A percentile compares a stretch with the other conserved stretches of the same genome.
phyloP scores from a whole-genome alignment of 148 eudicot species.

The Heliamphora exappendiculata region DNA sequence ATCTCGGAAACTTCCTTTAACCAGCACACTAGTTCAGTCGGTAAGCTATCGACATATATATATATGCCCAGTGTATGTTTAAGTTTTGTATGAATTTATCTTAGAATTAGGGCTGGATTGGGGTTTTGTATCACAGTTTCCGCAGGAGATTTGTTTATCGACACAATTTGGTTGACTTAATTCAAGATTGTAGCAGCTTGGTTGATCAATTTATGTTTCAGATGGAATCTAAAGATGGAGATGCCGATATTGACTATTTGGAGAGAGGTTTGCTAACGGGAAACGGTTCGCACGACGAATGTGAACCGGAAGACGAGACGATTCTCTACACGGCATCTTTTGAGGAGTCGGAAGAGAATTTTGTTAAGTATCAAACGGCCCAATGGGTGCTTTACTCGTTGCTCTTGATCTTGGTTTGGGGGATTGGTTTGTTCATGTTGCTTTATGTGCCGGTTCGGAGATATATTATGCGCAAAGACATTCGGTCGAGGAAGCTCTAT shows the following conservation, averaged over 20 bases:
- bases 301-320: slow-evolving; percentile 24
- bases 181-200: not conserved
- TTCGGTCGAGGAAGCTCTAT: slow-evolving; percentile 63
- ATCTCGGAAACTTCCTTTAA: not conserved
- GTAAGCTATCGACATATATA: not conserved
- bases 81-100: not conserved
- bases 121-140: not conserved
- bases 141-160: not conserved
- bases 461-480: slow-evolving; percentile 49
- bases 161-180: not conserved
- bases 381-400: slow-evolving; percentile 65
- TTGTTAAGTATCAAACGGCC: slow-evolving; percentile 54
- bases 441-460: slow-evolving; percentile 68
- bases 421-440: slow-evolving; percentile 72
- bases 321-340: slow-evolving; percentile 61
- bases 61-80: not conserved
- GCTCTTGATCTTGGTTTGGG: slow-evolving; percentile 77
- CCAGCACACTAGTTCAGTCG: not conserved
- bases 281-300: slow-evolving; percentile 10
- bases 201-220: not conserved
- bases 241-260: slow-evolving; percentile 41
- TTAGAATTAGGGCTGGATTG: not conserved
- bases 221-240: slow-evolving; percentile 38
- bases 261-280: slow-evolving; percentile 27
- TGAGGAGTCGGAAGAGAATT: slow-evolving; percentile 57